Base-by-base conservation (phyloP, 345 rosid species). In the Syzygium aromaticum region DNA sequence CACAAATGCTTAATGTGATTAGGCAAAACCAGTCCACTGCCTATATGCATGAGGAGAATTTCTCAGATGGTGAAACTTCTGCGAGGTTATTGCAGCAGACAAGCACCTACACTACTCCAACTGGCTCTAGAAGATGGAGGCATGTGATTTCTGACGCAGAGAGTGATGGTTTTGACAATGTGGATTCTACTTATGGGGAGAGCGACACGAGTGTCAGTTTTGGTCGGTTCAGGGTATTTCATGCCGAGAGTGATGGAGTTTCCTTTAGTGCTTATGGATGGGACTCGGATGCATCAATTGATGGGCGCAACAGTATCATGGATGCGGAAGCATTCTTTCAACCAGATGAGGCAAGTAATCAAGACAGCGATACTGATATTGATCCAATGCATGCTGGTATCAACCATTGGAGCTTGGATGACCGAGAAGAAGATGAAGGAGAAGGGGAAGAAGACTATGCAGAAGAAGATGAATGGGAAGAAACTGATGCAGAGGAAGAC, bases 301-400 rank as follows among this genome's bases (percentile, higher is more conserved):
- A 96, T 89, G 95, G 93, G 86, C 90, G 7, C 38, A 73, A 84
- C 84, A 91, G 92, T 88, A 89, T 93, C 67, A 86, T 93, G 49
- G 96, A 93, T 86, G 88, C 94, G 2, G 97, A 94, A 6, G 86
- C 92, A 77, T 90, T 93, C 87, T 77, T 91, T 86, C 93, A 89
- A 54, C 93, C 91, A 11, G 94, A 92, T 30, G 91, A 89, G 63
- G 91, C 88, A 87, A 94, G 95, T 87, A 92, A 93, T 88, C 28
- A 91, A 87, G 94, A 94, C 57, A 95, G 94, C 88, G 98, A 95
- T 88, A 91, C 94, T 87, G 98, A 96, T 91, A 96, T 97, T 78
- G 99, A 97, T 93, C 99, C 99, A 4, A 96, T 97, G 99, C 94
- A 92, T 87, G 95, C 98, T 89, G 96, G 95, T 90, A 85, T 92